Evolutionary conservation across 495 filamentous ascomycete species (phyloP), one percentile per base, ranked within the genome.

Genomic region (Podospora australis): DNA sequence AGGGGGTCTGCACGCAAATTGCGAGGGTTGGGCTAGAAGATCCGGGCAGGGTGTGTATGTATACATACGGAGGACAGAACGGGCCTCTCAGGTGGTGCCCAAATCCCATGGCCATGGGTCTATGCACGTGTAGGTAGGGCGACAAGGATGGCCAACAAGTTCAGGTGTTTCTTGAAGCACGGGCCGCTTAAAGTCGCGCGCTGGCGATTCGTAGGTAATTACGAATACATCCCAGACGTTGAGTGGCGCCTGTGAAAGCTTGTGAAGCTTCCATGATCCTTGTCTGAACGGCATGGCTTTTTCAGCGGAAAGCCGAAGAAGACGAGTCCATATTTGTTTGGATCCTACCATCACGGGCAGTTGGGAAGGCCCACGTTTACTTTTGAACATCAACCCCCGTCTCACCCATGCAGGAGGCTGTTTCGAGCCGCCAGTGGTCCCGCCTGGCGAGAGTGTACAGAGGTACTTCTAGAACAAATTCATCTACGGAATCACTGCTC

Each of bases 161-260:
- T n/a, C n/a, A n/a, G 26, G 26, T 30, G 16, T 4, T 11, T 40
- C 3, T 9, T 14, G 21, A 20, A 40, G 38, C 38, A 40, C 20
- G 38, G 38, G 38, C 38, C 38, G 21, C 21, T 40, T n/a, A n/a
- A 36, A 36, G 32, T 36, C 32, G 14, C 32, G 32, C 32, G 32
- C 32, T 36, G 32, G 14, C 20, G 21, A 28, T 43, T 24, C 23
- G 13, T 23, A 36, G 14, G n/a, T 17, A 48, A 44, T 44, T 48
- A 46, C 56, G 52, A 52, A 48, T 48, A 45, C 56, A 50, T 44
- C 44, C 35, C 39, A 54, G 45, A 58, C 56, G 56, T 49, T 48
- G 49, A 45, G 52, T 54, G 56, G 56, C 56, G 56, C 49, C 48
- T 47, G 48, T 50, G 52, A 47, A 44, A 44, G 32, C 32, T 17